Base-by-base conservation (phyloP, 2,329 filamentous ascomycete species). In the Trichoderma atrobrunneum region DNA sequence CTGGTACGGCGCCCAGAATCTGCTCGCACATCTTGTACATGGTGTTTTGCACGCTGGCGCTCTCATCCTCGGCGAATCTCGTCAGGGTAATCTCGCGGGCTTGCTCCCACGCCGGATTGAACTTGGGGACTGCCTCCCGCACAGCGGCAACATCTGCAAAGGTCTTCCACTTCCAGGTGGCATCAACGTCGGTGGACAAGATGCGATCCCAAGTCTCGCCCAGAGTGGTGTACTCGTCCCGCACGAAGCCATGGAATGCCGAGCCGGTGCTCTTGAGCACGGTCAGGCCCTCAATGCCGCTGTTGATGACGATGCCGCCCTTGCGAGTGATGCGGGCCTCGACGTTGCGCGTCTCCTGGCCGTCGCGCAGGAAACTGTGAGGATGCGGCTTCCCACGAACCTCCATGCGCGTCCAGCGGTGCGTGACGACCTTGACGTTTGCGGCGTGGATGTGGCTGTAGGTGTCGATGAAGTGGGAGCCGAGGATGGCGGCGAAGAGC, bases 11-110 rank as follows among this genome's bases (percentile, higher is more conserved):
- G 10, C 88, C 91, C 68, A 99, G 86, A 76, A 99, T 97, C 81
- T 91, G 86, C 81, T 95, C 92, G 77, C 89, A 91, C 95, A 99
- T 99, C 86, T 98, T 97, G 86, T 98, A 99, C 96, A 99, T 98
- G 73, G 95, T 98, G 78, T 91, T 91, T 85, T 99, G 96, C 28
- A 99, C 96, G 78, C 93, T 97, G 61, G 96, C 93, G 78, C 93
- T 97, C 79, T 94, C 87, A 79, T 99, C 95, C 79, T 91, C 89
- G 56, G 96, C 95, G 79, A 99, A 99, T 0, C 91, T 93, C 84
- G 93, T 92, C 81, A 98, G 87, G n/a, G 95, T 98, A 80, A 97
- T 96, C 68, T 87, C 85, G 73, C 94, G 88, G n/a, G 94, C 94
- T 69, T 87, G 87, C 75, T 90, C 86, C 88, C 91, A 98, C 24